Conservation (phyloP, 345 rosid species). For the Rhizophora mangle region DNA sequence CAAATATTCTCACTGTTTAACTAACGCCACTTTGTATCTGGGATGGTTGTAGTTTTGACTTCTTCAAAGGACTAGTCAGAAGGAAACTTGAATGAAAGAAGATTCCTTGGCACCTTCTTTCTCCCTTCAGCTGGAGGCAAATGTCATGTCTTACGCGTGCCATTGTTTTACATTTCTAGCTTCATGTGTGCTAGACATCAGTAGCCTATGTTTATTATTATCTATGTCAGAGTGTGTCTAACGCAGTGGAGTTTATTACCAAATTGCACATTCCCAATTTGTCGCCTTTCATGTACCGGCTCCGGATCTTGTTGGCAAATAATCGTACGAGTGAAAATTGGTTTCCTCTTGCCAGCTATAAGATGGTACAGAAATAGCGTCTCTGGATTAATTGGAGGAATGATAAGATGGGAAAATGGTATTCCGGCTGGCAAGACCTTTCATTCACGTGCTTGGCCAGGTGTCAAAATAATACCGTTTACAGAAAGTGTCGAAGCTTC, state of each 20-base stretch:
- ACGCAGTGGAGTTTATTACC: too few species aligned
- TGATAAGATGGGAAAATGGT: neutral
- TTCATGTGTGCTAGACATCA: too few species aligned
- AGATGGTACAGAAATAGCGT: neutral
- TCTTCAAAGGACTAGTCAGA: constrained; percentile 83
- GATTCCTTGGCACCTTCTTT: constrained; percentile 15
- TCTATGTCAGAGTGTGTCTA: too few species aligned
- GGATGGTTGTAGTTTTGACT: constrained; percentile 67
- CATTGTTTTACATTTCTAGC: too few species aligned
- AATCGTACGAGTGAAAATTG: constrained; percentile 19
- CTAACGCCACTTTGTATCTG: neutral
- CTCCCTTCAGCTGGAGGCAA: constrained; percentile 16
- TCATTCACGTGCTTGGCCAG: neutral
- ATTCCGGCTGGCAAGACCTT: neutral
- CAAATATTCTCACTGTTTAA: too few species aligned
- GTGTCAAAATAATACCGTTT: constrained; percentile 6
- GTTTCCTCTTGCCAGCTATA: neutral
- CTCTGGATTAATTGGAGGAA: too few species aligned
- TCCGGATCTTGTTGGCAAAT: neutral
- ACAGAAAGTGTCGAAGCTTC: neutral
- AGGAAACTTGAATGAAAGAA: constrained; percentile 63
- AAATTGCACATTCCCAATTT: neutral
- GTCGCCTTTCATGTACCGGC: neutral
- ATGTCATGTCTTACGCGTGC: constrained; percentile 19
- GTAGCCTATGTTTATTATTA: too few species aligned